Conservation (phyloP, 495 filamentous ascomycete genomes). For the Hypoxylon lienhwacheense region DNA sequence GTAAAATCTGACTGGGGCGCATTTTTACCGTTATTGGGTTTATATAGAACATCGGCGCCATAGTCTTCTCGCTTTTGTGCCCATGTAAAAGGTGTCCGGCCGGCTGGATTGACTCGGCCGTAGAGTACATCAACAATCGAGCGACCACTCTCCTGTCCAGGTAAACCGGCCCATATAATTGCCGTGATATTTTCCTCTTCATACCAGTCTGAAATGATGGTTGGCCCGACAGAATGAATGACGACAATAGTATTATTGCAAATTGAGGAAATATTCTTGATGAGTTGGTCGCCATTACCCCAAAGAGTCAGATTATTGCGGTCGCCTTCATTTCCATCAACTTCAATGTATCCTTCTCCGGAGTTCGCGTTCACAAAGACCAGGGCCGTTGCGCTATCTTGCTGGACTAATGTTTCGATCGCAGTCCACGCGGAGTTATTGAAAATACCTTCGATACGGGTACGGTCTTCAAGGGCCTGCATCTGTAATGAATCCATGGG, state of each 20-base stretch:
- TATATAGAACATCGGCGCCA: constrained; percentile 72
- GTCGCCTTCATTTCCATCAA: constrained; percentile 87
- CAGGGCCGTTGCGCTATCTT: constrained; percentile 69
- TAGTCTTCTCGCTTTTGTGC: constrained; percentile 73
- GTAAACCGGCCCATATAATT: constrained; percentile 90
- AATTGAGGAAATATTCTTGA: constrained; percentile 71
- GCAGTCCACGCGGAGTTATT: constrained; percentile 66
- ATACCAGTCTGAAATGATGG: constrained; percentile 75
- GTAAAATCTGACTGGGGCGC: constrained; percentile 80
- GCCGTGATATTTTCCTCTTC: constrained; percentile 90
- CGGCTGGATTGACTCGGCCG: constrained; percentile 82
- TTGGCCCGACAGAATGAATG: constrained; percentile 82
- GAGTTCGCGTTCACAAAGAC: constrained; percentile 89
- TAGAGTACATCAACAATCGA: constrained; percentile 91
- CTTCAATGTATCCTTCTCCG: constrained; percentile 82
- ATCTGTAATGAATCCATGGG: constrained; percentile 83
- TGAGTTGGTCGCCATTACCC: constrained; percentile 75
- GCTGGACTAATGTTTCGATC: constrained; percentile 63
- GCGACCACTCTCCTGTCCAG: constrained; percentile 90
- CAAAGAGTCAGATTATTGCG: constrained; percentile 92
- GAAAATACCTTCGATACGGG: constrained; percentile 71
- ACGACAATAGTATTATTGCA: constrained; percentile 94
- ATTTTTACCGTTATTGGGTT: constrained; percentile 67
- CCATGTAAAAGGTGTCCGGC: constrained; percentile 87
- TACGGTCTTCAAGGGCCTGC: constrained; percentile 62